phyloP scores from a whole-genome alignment of 2,329 filamentous ascomycete species.

The Aspergillaceae sp. region DNA sequence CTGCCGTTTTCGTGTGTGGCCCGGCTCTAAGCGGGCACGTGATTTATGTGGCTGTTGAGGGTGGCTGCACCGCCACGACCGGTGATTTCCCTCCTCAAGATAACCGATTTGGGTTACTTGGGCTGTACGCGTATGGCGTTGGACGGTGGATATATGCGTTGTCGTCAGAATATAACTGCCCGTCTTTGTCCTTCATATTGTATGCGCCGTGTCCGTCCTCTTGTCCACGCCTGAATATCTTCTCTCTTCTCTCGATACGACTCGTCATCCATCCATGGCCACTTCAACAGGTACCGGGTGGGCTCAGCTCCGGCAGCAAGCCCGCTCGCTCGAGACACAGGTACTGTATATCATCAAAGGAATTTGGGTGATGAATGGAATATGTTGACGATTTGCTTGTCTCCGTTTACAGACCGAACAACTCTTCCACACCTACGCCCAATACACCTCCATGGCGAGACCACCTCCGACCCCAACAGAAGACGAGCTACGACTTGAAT shows the following conservation, averaged over 20 bases:
- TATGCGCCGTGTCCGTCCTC: not conserved
- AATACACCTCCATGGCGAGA: constrained; percentile 72
- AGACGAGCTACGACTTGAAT: constrained; percentile 71
- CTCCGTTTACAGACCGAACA: constrained; percentile 61
- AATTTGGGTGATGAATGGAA: constrained; percentile 6
- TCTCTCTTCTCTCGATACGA: not conserved
- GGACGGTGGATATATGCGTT: not conserved
- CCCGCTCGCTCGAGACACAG: constrained; percentile 79
- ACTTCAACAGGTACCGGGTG: constrained; percentile 60
- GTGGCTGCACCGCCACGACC: not conserved
- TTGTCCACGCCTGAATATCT: not conserved
- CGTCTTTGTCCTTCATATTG: not conserved
- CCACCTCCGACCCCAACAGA: constrained; percentile 76
- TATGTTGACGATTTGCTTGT: constrained; percentile 3
- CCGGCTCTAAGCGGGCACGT: constrained; percentile 27
- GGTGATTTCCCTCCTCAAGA: not conserved
- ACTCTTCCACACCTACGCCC: constrained; percentile 64
- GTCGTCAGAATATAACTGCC: not conserved
- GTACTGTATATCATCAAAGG: constrained; percentile 26
- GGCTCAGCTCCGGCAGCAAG: constrained; percentile 90
- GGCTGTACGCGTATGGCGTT: not conserved
- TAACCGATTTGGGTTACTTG: not conserved
- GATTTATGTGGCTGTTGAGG: constrained; percentile 5
- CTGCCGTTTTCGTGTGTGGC: constrained; percentile 23
- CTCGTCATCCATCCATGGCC: constrained; percentile 36